Conservation (phyloP, 2,329 filamentous ascomycete species). For the Aureobasidium sp. region DNA sequence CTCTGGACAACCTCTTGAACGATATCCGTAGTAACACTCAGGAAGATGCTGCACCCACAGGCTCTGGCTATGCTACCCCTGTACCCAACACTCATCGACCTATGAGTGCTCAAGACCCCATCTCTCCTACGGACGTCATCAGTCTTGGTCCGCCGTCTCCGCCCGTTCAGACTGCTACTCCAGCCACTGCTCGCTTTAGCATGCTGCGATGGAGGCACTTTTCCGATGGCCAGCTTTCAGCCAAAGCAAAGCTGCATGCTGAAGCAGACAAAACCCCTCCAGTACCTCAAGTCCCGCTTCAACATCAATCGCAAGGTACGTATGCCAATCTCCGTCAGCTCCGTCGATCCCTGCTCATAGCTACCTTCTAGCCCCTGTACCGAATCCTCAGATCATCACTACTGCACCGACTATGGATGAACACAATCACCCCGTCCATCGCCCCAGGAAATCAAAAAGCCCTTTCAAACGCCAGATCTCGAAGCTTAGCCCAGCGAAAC, state of each 20-base stretch:
- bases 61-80: slow-evolving; percentile 13
- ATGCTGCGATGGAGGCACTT: slow-evolving; percentile 83
- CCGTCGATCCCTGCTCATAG: slow-evolving; percentile 7
- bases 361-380: neutral
- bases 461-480: slow-evolving; percentile 26
- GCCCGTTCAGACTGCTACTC: slow-evolving; percentile 15
- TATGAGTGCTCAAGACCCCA: slow-evolving; percentile 10
- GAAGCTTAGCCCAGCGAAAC: slow-evolving; percentile 25
- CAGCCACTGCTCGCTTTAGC: slow-evolving; percentile 48
- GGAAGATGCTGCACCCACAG: slow-evolving; percentile 4
- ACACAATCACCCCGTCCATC: slow-evolving; percentile 21
- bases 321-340: slow-evolving; percentile 19
- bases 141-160: slow-evolving; percentile 17
- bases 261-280: slow-evolving; percentile 47
- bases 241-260: slow-evolving; percentile 63
- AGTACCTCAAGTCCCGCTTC: slow-evolving; percentile 36
- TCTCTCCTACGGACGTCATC: neutral
- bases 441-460: slow-evolving; percentile 16
- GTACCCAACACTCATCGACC: neutral
- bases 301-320: slow-evolving; percentile 19
- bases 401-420: slow-evolving; percentile 70
- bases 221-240: slow-evolving; percentile 81
- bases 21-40: slow-evolving; percentile 14
- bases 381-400: slow-evolving; percentile 69
- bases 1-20: slow-evolving; percentile 32